Evolutionary conservation across 2,329 filamentous ascomycete genomes (phyloP).

Genomic region (Neofusicoccum umdonicola): DNA sequence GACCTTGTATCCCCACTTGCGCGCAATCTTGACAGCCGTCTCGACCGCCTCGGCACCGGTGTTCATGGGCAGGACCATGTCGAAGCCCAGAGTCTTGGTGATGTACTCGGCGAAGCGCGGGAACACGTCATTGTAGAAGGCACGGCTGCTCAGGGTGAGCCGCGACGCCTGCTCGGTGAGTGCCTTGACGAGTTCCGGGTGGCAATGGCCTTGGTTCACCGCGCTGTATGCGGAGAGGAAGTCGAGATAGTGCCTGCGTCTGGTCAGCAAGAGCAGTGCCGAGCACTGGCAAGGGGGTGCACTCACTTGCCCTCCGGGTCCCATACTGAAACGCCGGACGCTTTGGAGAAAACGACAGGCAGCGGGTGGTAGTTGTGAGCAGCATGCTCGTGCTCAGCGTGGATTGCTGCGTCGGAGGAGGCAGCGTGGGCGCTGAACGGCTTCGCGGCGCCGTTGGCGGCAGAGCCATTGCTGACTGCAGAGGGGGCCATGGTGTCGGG

Average conservation of each 20-base stretch:
- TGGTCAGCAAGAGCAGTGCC: background rate
- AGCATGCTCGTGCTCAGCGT: conserved; percentile 76
- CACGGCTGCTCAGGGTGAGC: conserved; percentile 86
- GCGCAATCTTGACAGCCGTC: conserved; percentile 91
- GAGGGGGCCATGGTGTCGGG: conserved; percentile 17
- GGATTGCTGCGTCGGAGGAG: conserved; percentile 76
- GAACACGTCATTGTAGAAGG: conserved; percentile 98
- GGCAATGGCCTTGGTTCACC: conserved; percentile 97
- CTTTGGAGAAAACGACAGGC: conserved; percentile 71
- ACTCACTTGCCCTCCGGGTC: conserved; percentile 73
- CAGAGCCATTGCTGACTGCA: conserved; percentile 25
- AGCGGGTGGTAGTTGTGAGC: conserved; percentile 99
- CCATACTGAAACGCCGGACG: conserved; percentile 86
- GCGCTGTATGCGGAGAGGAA: conserved; percentile 98
- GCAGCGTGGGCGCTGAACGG: conserved; percentile 62
- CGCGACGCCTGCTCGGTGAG: conserved; percentile 85
- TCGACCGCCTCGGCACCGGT: conserved; percentile 95
- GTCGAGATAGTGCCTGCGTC: conserved; percentile 74
- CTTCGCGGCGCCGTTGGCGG: conserved; percentile 21
- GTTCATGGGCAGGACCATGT: conserved; percentile 99
- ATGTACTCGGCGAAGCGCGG: conserved; percentile 93
- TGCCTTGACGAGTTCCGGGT: conserved; percentile 90
- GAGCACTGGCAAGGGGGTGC: background rate
- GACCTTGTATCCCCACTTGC: conserved; percentile 97
- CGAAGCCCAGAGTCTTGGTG: conserved; percentile 83